A percentile compares a stretch with the other conserved stretches of the same genome.
Evolutionary conservation across 306 rosid species (phyloP).

Genomic region (Dalbergia cochinchinensis): DNA sequence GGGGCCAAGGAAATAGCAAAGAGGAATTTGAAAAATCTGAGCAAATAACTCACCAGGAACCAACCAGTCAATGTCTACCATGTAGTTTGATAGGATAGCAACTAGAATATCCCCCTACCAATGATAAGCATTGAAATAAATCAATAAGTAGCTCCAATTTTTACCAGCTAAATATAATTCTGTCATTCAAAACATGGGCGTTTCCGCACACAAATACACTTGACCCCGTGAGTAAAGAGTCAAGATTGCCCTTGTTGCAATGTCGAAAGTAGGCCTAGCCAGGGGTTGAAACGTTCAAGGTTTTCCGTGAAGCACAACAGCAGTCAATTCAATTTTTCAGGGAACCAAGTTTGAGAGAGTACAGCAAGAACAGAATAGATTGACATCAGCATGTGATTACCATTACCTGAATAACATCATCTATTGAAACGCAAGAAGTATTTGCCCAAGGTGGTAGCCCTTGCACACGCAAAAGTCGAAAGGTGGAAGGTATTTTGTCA

Average conservation of each 20-base stretch:
- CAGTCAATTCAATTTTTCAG: background rate
- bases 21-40: constrained; percentile 28
- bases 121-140: constrained; percentile 21
- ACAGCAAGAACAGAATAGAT: too few relatives aligned
- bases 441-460: constrained; percentile 90
- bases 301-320: background rate
- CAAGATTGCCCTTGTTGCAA: constrained; percentile 21
- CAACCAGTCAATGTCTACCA: constrained; percentile 96
- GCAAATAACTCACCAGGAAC: constrained; percentile 73
- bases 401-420: constrained; percentile 80
- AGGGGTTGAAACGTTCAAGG: constrained; percentile 16
- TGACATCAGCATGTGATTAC: background rate
- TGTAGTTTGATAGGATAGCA: constrained; percentile 90
- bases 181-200: background rate
- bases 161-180: constrained; percentile 29
- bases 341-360: constrained; percentile 4
- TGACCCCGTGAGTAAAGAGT: constrained; percentile 13
- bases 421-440: constrained; percentile 78
- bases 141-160: constrained; percentile 27
- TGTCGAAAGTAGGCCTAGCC: constrained; percentile 2
- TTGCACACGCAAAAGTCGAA: constrained; percentile 78
- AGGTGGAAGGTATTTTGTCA: constrained; percentile 66
- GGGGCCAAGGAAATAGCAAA: constrained; percentile 6
- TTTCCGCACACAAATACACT: constrained; percentile 11
- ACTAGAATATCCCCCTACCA: constrained; percentile 79